These are phyloP conservation scores for Coemansia biformis DNA, from an alignment of 192 early-diverging fungal species.

Conservation along the genomic window DNA sequence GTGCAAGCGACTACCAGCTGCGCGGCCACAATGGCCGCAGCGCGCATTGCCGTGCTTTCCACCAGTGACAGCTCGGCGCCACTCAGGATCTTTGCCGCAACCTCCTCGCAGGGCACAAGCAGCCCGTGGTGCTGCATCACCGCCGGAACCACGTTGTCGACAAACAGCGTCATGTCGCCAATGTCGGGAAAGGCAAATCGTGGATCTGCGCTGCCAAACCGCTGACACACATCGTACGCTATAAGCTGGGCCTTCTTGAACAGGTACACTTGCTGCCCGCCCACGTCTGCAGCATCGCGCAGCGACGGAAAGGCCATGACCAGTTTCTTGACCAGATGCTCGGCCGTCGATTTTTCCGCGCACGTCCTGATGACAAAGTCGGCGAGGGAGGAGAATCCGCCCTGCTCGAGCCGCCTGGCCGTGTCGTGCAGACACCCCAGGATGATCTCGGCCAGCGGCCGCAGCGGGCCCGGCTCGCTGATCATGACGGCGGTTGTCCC, in stretches of 20 bases:
- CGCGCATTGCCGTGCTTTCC: constrained; percentile 60
- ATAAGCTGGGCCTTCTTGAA: constrained; percentile 77
- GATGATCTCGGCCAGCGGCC: constrained; percentile 61
- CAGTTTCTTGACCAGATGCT: constrained; percentile 56
- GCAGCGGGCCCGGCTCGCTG: constrained; percentile 58
- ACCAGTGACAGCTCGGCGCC: constrained; percentile 48
- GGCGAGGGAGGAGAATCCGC: constrained; percentile 60
- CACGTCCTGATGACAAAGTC: constrained; percentile 66
- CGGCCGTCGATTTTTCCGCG: constrained; percentile 49
- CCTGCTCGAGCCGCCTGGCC: constrained; percentile 56
- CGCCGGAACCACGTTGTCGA: constrained; percentile 70
- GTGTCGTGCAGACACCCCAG: constrained; percentile 64
- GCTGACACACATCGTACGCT: constrained; percentile 56
- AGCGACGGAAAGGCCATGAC: constrained; percentile 64
- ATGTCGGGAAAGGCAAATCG: constrained; percentile 67
- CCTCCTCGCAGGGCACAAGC: constrained; percentile 39
- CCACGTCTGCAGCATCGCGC: constrained; percentile 54
- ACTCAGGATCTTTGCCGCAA: constrained; percentile 48
- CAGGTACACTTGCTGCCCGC: constrained; percentile 58
- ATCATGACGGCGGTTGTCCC: constrained; percentile 54
- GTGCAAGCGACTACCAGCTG: constrained; percentile 52
- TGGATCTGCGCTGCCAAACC: constrained; percentile 52
- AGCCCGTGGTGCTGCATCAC: constrained; percentile 57
- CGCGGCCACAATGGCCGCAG: constrained; percentile 63
- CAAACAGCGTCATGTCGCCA: constrained; percentile 61